A percentile compares a stretch with the other conserved stretches of the same genome.
These are phyloP conservation scores for Arabis alpina DNA, from an alignment of 345 rosid species.

Conservation along the genomic window DNA sequence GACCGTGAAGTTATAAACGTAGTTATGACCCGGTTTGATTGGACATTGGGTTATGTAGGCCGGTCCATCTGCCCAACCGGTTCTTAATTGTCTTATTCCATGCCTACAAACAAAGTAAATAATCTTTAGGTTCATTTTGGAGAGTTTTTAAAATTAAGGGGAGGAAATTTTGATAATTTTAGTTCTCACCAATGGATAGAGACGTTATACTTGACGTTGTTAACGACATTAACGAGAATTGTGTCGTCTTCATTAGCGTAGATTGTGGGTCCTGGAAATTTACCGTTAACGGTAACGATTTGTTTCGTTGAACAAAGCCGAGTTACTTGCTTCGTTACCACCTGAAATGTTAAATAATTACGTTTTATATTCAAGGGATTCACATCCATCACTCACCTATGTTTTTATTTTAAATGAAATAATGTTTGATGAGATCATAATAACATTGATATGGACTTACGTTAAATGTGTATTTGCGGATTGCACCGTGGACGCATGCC, in stretches of 20 bases:
- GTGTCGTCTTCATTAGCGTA: slow-evolving; percentile 85
- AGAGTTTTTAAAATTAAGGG: not conserved
- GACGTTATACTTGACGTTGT: slow-evolving; percentile 85
- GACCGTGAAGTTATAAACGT: slow-evolving; percentile 71
- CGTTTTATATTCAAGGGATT: not conserved
- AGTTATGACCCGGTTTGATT: slow-evolving; percentile 71
- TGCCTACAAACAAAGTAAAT: slow-evolving; percentile 53
- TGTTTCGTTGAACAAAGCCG: slow-evolving; percentile 44
- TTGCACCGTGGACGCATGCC: slow-evolving; percentile 27
- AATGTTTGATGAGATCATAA: not conserved
- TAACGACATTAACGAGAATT: slow-evolving; percentile 71
- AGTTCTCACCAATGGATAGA: slow-evolving; percentile 79
- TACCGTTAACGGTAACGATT: slow-evolving; percentile 75
- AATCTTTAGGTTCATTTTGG: not conserved
- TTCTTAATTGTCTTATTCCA: slow-evolving; percentile 73
- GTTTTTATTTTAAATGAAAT: not conserved
- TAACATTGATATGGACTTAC: slow-evolving; percentile 27
- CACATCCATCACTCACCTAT: not conserved
- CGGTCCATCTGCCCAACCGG: slow-evolving; percentile 93
- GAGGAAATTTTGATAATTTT: not conserved
- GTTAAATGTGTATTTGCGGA: slow-evolving; percentile 45
- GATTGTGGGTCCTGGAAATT: slow-evolving; percentile 83
- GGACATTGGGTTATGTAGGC: slow-evolving; percentile 96
- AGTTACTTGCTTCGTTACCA: slow-evolving; percentile 42
- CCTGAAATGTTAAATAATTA: slow-evolving; percentile 25